Base-by-base conservation (phyloP, 148 eudicot species). In the Dysphania ambrosioides region DNA sequence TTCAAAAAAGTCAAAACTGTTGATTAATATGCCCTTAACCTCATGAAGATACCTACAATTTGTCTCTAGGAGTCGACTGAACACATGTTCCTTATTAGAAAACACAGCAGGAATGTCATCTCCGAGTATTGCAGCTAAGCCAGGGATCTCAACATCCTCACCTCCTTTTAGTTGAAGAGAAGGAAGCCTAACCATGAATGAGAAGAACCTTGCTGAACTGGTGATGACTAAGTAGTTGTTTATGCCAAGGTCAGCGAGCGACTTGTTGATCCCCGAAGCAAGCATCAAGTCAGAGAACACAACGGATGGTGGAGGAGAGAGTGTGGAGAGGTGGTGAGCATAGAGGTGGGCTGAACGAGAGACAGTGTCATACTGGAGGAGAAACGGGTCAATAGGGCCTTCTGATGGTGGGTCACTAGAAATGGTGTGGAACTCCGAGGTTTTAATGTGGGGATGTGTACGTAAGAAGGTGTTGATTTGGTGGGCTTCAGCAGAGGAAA, bases 221-320 rank as follows among this genome's bases (percentile, higher is more conserved):
- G 82, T 84, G 16, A 78, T 75, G 71, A 84, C 68, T 2, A 65
- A 70, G 70, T 60, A 84, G 38, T 63, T 56, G 15, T 75, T 74
- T 40, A 84, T 66, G 2, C 71, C 67, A 1, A 70, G 69, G 5
- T 60, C 35, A 10, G 47, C n/a, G 3, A 72, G 66, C 10, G 74
- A 21, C 61, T 60, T 42, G 36, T 70, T 55, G 36, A 84, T 55
- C 24, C 77, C 79, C 21, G 83, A 49, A 19, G 87, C 63, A 35
- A 79, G 74, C 36, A 74, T 70, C 27, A 84, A 42, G 67, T 79
- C 84, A 0, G 83, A 77, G 51, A 84, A 79, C 35, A 84, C 74
- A 9, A 75, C 87, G 0, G 70, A 65, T 26, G 78, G 68, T 15
- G 73, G 66, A 1, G 79, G 85, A n/a, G 77, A 26, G 8, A 74